These are phyloP conservation scores for Penicillium angulare DNA, from an alignment of 495 filamentous ascomycete species.

Conservation along the genomic window DNA sequence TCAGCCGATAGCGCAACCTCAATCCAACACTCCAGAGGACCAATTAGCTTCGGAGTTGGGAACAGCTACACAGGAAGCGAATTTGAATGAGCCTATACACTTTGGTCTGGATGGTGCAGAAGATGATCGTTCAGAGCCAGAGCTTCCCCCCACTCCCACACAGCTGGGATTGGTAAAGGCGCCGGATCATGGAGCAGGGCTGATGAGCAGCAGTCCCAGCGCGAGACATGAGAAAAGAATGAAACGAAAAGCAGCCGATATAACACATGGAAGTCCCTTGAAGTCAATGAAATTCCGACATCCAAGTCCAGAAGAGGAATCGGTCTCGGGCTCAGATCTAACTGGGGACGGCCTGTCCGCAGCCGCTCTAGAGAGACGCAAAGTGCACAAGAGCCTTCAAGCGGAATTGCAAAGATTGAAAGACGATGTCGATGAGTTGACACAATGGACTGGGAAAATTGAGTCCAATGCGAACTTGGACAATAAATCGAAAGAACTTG, in stretches of 20 bases:
- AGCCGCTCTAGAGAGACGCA: constrained; percentile 30
- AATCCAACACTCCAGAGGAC: constrained; percentile 34
- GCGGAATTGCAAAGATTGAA: constrained; percentile 34
- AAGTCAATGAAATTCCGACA: constrained; percentile 26
- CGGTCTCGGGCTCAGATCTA: constrained; percentile 2
- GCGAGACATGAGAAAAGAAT: constrained; percentile 29
- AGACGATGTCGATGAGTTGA: constrained; percentile 37
- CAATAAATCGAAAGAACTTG: constrained; percentile 12
- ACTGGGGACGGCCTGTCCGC: constrained; percentile 17
- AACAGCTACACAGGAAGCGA: constrained; percentile 28
- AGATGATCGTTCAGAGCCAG: constrained; percentile 54
- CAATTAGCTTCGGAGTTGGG: constrained; percentile 42
- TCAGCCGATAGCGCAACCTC: constrained; percentile 19
- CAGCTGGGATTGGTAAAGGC: constrained; percentile 53
- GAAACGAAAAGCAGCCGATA: constrained; percentile 26
- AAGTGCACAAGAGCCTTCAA: constrained; percentile 27
- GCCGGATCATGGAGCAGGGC: constrained; percentile 33
- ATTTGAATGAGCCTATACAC: not conserved
- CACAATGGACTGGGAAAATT: constrained; percentile 30
- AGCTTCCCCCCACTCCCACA: constrained; percentile 69
- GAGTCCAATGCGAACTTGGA: constrained; percentile 24
- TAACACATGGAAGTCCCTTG: constrained; percentile 29
- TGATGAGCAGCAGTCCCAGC: constrained; percentile 46
- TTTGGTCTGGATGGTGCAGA: constrained; percentile 26
- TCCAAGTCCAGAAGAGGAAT: constrained; percentile 8